Percentiles rank a stretch among this genome's conserved stretches.
Conservation (phyloP, 108 stramenopile genomes). For the Chaetoceros muelleri region DNA sequence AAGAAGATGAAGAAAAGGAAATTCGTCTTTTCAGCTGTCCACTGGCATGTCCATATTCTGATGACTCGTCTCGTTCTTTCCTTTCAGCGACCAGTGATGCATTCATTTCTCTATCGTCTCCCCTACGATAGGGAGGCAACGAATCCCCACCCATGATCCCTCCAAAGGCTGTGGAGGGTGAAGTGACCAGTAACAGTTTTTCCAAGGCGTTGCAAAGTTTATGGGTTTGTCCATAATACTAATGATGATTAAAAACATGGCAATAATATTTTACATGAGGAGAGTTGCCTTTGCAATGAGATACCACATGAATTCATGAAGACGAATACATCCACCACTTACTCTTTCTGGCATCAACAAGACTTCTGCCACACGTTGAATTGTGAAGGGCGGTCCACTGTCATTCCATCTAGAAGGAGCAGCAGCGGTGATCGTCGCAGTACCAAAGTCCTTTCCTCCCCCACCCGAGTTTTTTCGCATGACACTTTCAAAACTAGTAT, state of each 20-base stretch:
- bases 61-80: constrained; percentile 19
- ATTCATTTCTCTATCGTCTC: constrained; percentile 31
- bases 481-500: constrained; percentile 3
- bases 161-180: constrained; percentile 34
- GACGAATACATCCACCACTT: constrained; percentile 1
- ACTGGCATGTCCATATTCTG: constrained; percentile 9
- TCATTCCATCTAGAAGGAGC: neutral
- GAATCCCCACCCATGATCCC: constrained; percentile 36
- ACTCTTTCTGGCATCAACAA: constrained; percentile 32
- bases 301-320: no score
- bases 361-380: constrained; percentile 49
- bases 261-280: neutral
- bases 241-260: neutral
- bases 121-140: constrained; percentile 23
- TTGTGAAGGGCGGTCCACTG: constrained; percentile 36
- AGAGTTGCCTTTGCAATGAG: neutral
- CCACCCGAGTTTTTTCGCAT: neutral
- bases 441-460: no score
- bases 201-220: constrained; percentile 56
- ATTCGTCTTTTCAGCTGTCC: constrained; percentile 6
- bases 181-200: constrained; percentile 38
- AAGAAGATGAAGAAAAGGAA: constrained; percentile 6
- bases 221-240: constrained; percentile 53
- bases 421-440: no score
- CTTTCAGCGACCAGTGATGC: constrained; percentile 42